A percentile compares a stretch with the other conserved stretches of the same genome.
phyloP scores from a whole-genome alignment of 78 protist genomes.

The Neovahlkampfia damariscottae region DNA sequence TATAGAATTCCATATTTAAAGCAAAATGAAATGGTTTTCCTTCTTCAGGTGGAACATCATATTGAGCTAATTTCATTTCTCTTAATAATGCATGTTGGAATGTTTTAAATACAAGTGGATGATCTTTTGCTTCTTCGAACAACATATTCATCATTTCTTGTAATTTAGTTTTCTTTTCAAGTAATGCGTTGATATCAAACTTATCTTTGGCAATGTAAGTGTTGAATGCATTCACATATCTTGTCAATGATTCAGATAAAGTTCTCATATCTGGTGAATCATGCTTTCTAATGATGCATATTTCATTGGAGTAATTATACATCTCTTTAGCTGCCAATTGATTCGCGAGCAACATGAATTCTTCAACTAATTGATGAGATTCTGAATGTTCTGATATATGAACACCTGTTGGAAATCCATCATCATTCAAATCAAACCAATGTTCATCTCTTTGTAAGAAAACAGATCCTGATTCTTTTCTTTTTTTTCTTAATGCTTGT shows the following conservation, averaged over 20 bases:
- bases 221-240: neutral
- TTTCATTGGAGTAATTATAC: neutral
- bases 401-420: neutral
- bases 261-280: neutral
- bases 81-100: neutral
- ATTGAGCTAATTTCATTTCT: neutral
- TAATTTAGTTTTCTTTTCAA: neutral
- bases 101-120: neutral
- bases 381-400: neutral
- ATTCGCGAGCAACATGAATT: conserved; percentile 9
- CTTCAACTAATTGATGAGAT: neutral
- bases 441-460: neutral
- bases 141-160: neutral
- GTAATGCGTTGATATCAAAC: too few species aligned
- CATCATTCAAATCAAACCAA: neutral
- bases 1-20: neutral
- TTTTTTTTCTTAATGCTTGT: neutral
- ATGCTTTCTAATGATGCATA: neutral
- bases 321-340: neutral
- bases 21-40: conserved; percentile 2
- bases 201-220: neutral
- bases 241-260: neutral
- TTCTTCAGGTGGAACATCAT: neutral
- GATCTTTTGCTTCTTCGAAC: neutral
- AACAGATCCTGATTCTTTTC: neutral